Conservation (phyloP, 164 flowering plant species). For the Taxillus chinensis region DNA sequence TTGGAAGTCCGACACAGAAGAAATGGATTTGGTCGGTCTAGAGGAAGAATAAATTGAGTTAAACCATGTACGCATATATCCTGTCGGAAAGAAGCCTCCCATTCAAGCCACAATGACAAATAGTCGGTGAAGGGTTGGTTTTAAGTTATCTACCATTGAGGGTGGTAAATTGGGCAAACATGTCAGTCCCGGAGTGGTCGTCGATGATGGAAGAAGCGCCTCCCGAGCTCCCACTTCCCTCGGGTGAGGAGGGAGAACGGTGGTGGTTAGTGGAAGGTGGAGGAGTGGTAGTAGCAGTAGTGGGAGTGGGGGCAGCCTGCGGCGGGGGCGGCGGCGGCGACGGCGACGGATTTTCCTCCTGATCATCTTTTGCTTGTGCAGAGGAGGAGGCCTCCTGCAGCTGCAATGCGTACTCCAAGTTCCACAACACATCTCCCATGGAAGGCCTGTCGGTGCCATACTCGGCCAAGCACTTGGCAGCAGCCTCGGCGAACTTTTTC, state of each 20-base stretch:
- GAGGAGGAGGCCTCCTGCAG: conserved; percentile 45
- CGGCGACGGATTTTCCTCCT: conserved; percentile 13
- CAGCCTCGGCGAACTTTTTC: conserved; percentile 59
- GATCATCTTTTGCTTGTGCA: conserved; percentile 17
- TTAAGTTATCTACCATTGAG: conserved; percentile 40
- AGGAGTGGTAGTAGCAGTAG: neutral
- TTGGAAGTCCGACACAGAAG: no score
- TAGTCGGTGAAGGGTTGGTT: no score
- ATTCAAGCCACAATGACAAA: no score
- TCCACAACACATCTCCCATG: conserved; percentile 75
- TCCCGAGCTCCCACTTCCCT: conserved; percentile 18
- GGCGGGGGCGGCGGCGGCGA: conserved; percentile 11
- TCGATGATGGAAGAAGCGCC: conserved; percentile 7
- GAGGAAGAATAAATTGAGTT: no score
- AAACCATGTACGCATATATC: no score
- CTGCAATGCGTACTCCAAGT: conserved; percentile 62
- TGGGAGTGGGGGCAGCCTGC: conserved; percentile 2
- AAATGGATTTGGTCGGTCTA: no score
- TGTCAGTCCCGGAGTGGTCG: conserved; percentile 39
- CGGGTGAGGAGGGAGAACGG: conserved; percentile 14
- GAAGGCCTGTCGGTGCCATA: conserved; percentile 56
- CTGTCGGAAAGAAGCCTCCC: no score
- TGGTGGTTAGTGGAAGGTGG: neutral
- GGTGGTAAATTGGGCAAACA: conserved; percentile 33
- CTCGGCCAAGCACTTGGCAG: conserved; percentile 58